A percentile compares a stretch with the other conserved stretches of the same genome.
These are phyloP conservation scores for Verruconis gallopava DNA, from an alignment of 2,329 filamentous ascomycete species.

Conservation along the genomic window DNA sequence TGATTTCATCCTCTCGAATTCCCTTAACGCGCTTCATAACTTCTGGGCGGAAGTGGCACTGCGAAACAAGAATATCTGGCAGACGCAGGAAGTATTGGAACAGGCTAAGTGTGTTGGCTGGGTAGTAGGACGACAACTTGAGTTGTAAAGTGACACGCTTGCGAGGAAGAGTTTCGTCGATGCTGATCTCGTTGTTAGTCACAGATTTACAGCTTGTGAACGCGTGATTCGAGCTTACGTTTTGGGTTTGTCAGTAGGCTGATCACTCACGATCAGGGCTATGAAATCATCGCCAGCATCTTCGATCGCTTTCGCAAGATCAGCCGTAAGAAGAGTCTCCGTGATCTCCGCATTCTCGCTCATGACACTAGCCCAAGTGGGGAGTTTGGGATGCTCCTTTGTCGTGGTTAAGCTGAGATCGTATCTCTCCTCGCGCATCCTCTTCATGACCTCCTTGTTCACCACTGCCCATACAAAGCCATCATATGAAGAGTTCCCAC, in stretches of 20 bases:
- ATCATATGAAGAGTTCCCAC: conserved; percentile 56
- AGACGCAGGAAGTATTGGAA: conserved; percentile 74
- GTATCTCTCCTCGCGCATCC: conserved; percentile 81
- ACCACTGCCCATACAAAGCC: conserved; percentile 91
- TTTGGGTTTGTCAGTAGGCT: conserved; percentile 73
- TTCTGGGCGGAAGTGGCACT: conserved; percentile 75
- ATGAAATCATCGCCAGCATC: conserved; percentile 69
- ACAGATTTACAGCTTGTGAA: background rate
- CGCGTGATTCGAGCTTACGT: conserved; percentile 44
- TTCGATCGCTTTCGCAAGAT: conserved; percentile 68
- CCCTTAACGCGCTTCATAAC: conserved; percentile 71
- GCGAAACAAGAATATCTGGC: conserved; percentile 64
- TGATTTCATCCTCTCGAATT: conserved; percentile 67
- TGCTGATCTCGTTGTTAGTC: conserved; percentile 32
- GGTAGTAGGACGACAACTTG: conserved; percentile 46
- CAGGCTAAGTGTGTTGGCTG: conserved; percentile 51
- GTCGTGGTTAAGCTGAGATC: conserved; percentile 86
- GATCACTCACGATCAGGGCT: conserved; percentile 79
- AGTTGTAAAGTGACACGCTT: conserved; percentile 75
- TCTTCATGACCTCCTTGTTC: conserved; percentile 88
- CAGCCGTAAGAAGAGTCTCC: conserved; percentile 72
- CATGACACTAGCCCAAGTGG: conserved; percentile 86
- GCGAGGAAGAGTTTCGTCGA: conserved; percentile 71
- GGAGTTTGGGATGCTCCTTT: conserved; percentile 84
- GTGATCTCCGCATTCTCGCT: conserved; percentile 93